phyloP scores from a whole-genome alignment of 768 basidiomycete genomes.

The Leucosporidium creatinivorum region DNA sequence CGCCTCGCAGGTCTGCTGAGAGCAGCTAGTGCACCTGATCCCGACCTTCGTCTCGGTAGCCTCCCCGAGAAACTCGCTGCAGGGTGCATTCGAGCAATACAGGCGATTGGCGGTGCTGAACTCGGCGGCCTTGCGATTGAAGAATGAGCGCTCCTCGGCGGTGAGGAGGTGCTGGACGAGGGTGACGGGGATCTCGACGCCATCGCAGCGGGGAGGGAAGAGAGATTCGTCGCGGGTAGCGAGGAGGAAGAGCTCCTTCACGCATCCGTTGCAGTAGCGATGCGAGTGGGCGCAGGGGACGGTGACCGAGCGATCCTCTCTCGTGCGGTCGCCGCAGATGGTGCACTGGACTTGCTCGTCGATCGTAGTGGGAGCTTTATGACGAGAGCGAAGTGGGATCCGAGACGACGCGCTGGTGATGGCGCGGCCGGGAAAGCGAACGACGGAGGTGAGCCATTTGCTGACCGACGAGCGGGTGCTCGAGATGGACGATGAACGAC shows the following conservation, averaged over 20 bases:
- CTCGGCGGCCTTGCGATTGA: not conserved
- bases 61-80: conserved; percentile 4
- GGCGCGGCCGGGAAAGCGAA: not conserved
- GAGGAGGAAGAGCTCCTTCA: conserved; percentile 45
- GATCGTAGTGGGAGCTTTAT: no score
- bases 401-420: not conserved
- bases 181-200: conserved; percentile 40
- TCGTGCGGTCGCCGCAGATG: conserved; percentile 1
- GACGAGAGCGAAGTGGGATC: no score
- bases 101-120: not conserved
- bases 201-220: conserved; percentile 53
- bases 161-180: conserved; percentile 10
- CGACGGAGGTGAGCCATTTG: not conserved
- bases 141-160: not conserved
- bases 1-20: not conserved
- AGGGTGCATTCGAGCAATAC: conserved; percentile 2
- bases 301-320: not conserved
- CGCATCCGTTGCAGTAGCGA: conserved; percentile 49
- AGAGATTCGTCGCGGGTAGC: conserved; percentile 51
- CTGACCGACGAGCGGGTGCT: not conserved
- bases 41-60: not conserved
- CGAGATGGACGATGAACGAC: not conserved
- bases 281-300: conserved; percentile 37
- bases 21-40: not conserved
- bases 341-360: not conserved